Conservation (phyloP, 1,284 basidiomycete species). For the Sphaerobolus stellatus region DNA sequence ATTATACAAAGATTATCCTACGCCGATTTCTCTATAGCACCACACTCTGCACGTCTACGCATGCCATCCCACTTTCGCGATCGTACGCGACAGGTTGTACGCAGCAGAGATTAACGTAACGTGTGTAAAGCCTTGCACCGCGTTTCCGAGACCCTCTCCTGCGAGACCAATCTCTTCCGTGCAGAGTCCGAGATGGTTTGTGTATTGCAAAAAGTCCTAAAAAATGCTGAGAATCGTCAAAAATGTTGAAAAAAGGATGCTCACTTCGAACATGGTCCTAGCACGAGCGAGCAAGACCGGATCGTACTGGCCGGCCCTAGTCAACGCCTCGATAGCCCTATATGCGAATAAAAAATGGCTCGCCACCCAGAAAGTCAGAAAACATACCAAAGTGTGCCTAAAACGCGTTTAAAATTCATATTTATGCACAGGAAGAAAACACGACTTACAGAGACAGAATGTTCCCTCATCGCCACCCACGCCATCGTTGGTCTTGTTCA, state of each 20-base stretch:
- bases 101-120: slow-evolving; percentile 82
- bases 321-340: slow-evolving; percentile 86
- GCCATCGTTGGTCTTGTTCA: slow-evolving; percentile 79
- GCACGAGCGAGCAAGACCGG: slow-evolving; percentile 64
- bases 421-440: neutral
- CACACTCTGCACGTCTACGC: no score
- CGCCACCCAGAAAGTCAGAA: slow-evolving; percentile 12
- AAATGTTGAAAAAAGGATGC: slow-evolving; percentile 20
- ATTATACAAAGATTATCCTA: no score
- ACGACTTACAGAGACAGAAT: slow-evolving; percentile 60
- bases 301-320: slow-evolving; percentile 80
- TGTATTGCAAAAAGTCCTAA: slow-evolving; percentile 75
- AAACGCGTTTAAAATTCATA: neutral
- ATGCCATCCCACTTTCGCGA: no score
- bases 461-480: slow-evolving; percentile 92
- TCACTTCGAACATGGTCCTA: slow-evolving; percentile 79
- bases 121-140: slow-evolving; percentile 87
- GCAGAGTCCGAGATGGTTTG: slow-evolving; percentile 84
- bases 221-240: slow-evolving; percentile 11
- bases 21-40: no score
- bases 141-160: slow-evolving; percentile 77
- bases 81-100: slow-evolving; percentile 73
- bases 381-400: slow-evolving; percentile 61
- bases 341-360: slow-evolving; percentile 9
- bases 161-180: slow-evolving; percentile 81